phyloP scores from a whole-genome alignment of 768 basidiomycete species.

The Mycena albidolilacea region DNA sequence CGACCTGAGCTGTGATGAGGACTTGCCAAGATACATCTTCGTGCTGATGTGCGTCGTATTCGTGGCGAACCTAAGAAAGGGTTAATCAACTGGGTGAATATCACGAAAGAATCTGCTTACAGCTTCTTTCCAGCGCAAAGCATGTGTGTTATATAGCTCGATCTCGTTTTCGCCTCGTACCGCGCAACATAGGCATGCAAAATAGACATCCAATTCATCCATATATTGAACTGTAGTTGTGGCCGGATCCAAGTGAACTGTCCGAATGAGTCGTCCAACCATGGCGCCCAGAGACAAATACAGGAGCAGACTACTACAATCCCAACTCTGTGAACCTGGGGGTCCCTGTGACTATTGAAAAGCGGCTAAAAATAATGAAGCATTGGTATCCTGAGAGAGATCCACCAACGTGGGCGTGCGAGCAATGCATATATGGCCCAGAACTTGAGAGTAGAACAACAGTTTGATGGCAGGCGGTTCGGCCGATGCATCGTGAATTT shows the following conservation, averaged over 20 bases:
- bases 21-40: constrained; percentile 5
- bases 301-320: constrained; percentile 1
- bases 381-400: neutral
- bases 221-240: constrained; percentile 9
- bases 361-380: neutral
- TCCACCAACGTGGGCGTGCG: neutral
- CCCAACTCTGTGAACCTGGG: neutral
- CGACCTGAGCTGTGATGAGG: constrained; percentile 1
- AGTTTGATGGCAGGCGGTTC: neutral
- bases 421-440: constrained; percentile 7
- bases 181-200: constrained; percentile 14
- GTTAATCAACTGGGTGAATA: neutral
- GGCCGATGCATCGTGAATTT: neutral
- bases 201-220: constrained; percentile 13
- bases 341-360: neutral
- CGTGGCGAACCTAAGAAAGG: constrained; percentile 13
- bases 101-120: neutral
- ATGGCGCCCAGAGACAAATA: neutral
- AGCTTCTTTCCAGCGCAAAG: constrained; percentile 7
- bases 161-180: constrained; percentile 4
- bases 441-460: constrained; percentile 13
- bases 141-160: neutral
- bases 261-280: neutral
- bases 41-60: neutral
- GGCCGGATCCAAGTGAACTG: neutral